Base-by-base conservation (phyloP, 2,329 filamentous ascomycete species). In the Aspergillus sp. region DNA sequence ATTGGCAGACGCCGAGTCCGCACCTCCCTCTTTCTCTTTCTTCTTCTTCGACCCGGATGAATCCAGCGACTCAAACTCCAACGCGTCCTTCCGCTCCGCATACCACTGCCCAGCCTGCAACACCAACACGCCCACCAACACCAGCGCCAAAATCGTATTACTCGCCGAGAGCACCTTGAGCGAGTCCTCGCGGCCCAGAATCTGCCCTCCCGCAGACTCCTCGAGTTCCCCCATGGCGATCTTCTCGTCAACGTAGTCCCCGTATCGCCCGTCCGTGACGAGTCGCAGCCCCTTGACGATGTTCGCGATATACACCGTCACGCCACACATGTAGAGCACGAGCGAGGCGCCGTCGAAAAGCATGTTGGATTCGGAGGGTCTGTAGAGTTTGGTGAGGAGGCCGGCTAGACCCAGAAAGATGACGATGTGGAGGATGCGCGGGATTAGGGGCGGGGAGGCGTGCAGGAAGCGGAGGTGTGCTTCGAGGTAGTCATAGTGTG, bases 41-140 rank as follows among this genome's bases (percentile, higher is more conserved):
- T 19, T 19, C 48, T 46, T 41, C 43, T 26, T 9, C 36, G 27
- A 28, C 10, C 36, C 6, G 3, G 4, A 9, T 26, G 19, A 19
- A 39, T 39, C 36, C 34, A 84, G 76, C 63, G 81, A 78, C 61
- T 80, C 81, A 47, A 79, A 76, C 68, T 96, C 90, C 65, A 90
- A 85, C 61, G 78, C 77, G 69, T 97, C 90, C 73, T 94, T 94
- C 64, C 87, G 79, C 78, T 97, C 90, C 28, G 93, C 93, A 72
- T 98, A 98, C 93, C 91, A 97, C 77, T 97, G 88, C 7, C 93
- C 93, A 19, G 88, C 88, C 79, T 98, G 93, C 62, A 98, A 72
- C 32, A 96, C 87, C 54, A 98, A 67, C 7, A 98, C 87, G 4
- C 93, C 93, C 3, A 97, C 83, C 45, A 98, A 72, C 29, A 98